Percentiles rank a stretch among this genome's conserved stretches.
phyloP scores from a whole-genome alignment of 805 yeast genomes.

The Lachancea kluyveri region DNA sequence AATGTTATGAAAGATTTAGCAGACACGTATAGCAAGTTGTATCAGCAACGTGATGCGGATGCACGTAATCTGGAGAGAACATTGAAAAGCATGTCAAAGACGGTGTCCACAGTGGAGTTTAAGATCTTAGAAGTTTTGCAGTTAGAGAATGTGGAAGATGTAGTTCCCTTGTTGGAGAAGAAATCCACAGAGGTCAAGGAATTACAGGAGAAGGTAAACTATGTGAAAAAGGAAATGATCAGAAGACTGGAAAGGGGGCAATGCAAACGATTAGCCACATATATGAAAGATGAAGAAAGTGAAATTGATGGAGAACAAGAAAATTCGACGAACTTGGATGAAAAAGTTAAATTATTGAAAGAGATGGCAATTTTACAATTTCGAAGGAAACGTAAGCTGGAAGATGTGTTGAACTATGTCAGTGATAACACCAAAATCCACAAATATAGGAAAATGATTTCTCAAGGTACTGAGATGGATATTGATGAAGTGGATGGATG shows the following conservation, averaged over 20 bases:
- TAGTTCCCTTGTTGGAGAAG: constrained; percentile 54
- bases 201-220: constrained; percentile 9
- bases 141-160: constrained; percentile 69
- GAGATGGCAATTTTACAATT: constrained; percentile 40
- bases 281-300: constrained; percentile 7
- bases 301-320: constrained; percentile 5
- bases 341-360: constrained; percentile 19
- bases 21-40: constrained; percentile 46
- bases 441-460: constrained; percentile 61
- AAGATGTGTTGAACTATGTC: constrained; percentile 29
- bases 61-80: constrained; percentile 29
- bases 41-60: constrained; percentile 40
- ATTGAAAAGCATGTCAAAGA: constrained; percentile 16
- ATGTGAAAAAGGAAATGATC: constrained; percentile 19
- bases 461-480: constrained; percentile 62
- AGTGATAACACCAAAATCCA: constrained; percentile 49
- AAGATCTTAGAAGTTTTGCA: constrained; percentile 39
- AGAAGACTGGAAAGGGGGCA: constrained; percentile 30
- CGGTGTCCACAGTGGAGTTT: constrained; percentile 16
- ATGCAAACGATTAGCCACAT: constrained; percentile 12
- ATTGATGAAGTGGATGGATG: constrained; percentile 62
- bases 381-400: constrained; percentile 32
- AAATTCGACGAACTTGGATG: constrained; percentile 13
- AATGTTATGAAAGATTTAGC: constrained; percentile 36
- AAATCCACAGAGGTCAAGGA: constrained; percentile 12